phyloP scores from a whole-genome alignment of 805 yeast genomes.

The Sugiyamaella boreocaroliniensis region DNA sequence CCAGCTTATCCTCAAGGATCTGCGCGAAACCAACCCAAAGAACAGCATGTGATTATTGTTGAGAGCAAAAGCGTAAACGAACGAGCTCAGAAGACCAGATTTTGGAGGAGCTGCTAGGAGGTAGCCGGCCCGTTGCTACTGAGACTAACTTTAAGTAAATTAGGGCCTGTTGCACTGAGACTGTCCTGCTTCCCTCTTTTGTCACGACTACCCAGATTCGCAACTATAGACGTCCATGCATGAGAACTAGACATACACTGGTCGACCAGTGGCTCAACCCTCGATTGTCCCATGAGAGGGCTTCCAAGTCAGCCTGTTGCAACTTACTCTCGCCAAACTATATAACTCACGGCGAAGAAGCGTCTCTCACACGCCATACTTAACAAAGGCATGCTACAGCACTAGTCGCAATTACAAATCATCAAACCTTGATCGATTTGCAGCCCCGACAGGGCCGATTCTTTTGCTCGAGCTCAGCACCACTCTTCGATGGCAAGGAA shows the following conservation, averaged over 20 bases:
- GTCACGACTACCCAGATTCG: background rate
- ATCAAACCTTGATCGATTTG: background rate
- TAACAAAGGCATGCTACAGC: background rate
- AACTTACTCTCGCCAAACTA: background rate
- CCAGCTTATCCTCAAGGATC: too few relatives aligned
- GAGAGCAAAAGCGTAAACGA: too few relatives aligned
- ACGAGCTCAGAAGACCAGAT: background rate
- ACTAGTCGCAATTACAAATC: background rate
- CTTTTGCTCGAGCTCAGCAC: background rate
- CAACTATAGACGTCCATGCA: background rate
- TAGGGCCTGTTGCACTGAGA: background rate
- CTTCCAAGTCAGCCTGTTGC: background rate
- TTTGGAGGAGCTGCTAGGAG: too few relatives aligned
- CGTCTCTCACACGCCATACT: background rate
- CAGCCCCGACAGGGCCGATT: background rate
- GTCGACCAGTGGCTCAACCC: background rate
- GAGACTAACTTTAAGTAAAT: background rate
- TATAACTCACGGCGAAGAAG: background rate
- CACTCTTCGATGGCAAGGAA: background rate
- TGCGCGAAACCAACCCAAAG: too few relatives aligned
- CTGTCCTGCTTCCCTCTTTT: background rate
- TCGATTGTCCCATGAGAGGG: background rate
- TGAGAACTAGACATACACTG: background rate
- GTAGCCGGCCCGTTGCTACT: background rate
- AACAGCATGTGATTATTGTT: too few relatives aligned